Percentiles rank a stretch among this genome's conserved stretches.
Conservation (phyloP, 805 yeast genomes). For the Candida oleophila region DNA sequence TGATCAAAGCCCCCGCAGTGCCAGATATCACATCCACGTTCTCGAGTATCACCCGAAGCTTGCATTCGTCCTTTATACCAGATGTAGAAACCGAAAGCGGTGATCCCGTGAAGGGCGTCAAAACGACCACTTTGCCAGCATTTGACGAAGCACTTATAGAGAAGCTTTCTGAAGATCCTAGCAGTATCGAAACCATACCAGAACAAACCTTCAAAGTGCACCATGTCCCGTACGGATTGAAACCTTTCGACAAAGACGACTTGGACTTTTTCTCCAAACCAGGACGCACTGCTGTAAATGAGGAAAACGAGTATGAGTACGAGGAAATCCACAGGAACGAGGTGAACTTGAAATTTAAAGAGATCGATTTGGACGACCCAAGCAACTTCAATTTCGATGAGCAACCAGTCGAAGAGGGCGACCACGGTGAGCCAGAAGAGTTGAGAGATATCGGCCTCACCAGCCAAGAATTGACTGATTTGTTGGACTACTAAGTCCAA, state of each 20-base stretch:
- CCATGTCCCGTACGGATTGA: slow-evolving; percentile 41
- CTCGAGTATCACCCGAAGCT: slow-evolving; percentile 13
- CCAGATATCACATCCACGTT: slow-evolving; percentile 13
- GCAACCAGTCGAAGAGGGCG: slow-evolving; percentile 12
- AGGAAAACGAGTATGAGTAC: slow-evolving; percentile 13
- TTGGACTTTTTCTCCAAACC: slow-evolving; percentile 25
- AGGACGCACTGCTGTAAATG: slow-evolving; percentile 16
- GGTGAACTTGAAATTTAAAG: slow-evolving; percentile 13
- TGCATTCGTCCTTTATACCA: slow-evolving; percentile 21
- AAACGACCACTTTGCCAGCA: not conserved
- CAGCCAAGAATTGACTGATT: slow-evolving; percentile 30
- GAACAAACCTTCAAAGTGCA: slow-evolving; percentile 29
- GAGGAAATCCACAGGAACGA: slow-evolving; percentile 12
- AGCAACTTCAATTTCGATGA: slow-evolving; percentile 7
- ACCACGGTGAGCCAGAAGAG: slow-evolving; percentile 9
- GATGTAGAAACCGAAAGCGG: slow-evolving; percentile 10
- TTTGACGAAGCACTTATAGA: slow-evolving; percentile 11
- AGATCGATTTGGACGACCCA: slow-evolving; percentile 12
- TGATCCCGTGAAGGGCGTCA: slow-evolving; percentile 27
- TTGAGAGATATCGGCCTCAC: slow-evolving; percentile 28
- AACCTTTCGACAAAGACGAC: slow-evolving; percentile 33
- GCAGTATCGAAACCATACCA: slow-evolving; percentile 52
- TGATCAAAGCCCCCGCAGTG: slow-evolving; percentile 7
- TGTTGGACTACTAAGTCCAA: slow-evolving; percentile 34
- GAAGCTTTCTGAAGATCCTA: slow-evolving; percentile 25